A percentile compares a stretch with the other conserved stretches of the same genome.
These are phyloP conservation scores for Aspergillus novofumigatus DNA, from an alignment of 2,329 filamentous ascomycete species.

Conservation along the genomic window DNA sequence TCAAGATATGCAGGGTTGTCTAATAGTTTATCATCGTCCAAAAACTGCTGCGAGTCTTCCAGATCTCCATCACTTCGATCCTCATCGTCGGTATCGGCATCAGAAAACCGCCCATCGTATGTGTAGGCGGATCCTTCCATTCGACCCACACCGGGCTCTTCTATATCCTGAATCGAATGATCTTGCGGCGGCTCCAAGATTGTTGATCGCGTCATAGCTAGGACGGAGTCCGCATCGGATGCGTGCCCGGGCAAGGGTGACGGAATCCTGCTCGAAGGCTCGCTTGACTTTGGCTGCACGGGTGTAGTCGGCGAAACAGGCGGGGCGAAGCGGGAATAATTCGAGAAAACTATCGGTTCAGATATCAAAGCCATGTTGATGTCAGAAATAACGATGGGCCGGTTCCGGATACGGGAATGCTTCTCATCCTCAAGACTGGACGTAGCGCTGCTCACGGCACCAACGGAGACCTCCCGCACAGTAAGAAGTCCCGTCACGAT, in stretches of 20 bases:
- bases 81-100: conserved; percentile 38
- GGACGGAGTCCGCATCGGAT: conserved; percentile 20
- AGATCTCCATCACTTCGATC: conserved; percentile 20
- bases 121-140: conserved; percentile 33
- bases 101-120: conserved; percentile 39
- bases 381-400: conserved; percentile 42
- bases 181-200: conserved; percentile 31
- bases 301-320: conserved; percentile 31
- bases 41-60: conserved; percentile 25
- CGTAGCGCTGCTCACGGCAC: conserved; percentile 22
- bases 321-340: conserved; percentile 36
- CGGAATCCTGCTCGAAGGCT: conserved; percentile 23
- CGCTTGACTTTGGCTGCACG: conserved; percentile 30
- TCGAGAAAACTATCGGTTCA: conserved; percentile 46
- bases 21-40: conserved; percentile 26
- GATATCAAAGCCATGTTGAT: conserved; percentile 46
- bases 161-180: neutral
- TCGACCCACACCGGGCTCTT: conserved; percentile 6
- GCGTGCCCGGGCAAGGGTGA: conserved; percentile 24
- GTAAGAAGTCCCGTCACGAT: conserved; percentile 33
- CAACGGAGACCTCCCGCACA: conserved; percentile 32
- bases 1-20: conserved; percentile 39
- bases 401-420: conserved; percentile 35
- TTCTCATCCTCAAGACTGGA: conserved; percentile 17
- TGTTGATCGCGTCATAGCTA: conserved; percentile 36